Conservation (phyloP, 2,329 filamentous ascomycete species). For the Decorospora gaudefroyi region DNA sequence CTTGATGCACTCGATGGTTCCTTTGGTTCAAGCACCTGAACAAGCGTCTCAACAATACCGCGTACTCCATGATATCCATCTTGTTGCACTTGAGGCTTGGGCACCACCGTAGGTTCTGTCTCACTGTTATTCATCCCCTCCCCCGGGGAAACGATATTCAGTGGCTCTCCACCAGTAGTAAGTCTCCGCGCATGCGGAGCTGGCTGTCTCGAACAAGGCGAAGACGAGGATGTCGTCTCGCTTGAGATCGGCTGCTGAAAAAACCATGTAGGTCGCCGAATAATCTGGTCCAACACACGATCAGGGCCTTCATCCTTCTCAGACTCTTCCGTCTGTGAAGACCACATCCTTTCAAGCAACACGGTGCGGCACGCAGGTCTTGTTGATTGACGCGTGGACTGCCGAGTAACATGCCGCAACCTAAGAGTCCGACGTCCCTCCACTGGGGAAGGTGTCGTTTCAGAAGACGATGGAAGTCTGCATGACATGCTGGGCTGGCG, state of each 20-base stretch:
- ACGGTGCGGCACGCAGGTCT: neutral
- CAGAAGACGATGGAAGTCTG: neutral
- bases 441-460: neutral
- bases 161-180: neutral
- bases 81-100: too few species aligned
- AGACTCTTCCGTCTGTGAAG: neutral
- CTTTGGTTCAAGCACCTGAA: too few species aligned
- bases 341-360: neutral
- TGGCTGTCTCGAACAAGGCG: neutral
- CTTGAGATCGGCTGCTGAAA: conserved; percentile 2
- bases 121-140: neutral
- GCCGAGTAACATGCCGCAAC: too few species aligned
- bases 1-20: too few species aligned
- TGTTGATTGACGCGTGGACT: neutral
- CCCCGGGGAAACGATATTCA: neutral
- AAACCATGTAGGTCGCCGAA: conserved; percentile 5
- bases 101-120: neutral
- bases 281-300: neutral
- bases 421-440: neutral
- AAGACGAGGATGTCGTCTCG: neutral
- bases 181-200: neutral
- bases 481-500: too few species aligned
- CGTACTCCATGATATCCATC: too few species aligned
- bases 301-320: neutral
- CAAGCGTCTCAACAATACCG: too few species aligned